phyloP scores from a whole-genome alignment of 2,329 filamentous ascomycete species.

The Beauveria rudraprayagi region DNA sequence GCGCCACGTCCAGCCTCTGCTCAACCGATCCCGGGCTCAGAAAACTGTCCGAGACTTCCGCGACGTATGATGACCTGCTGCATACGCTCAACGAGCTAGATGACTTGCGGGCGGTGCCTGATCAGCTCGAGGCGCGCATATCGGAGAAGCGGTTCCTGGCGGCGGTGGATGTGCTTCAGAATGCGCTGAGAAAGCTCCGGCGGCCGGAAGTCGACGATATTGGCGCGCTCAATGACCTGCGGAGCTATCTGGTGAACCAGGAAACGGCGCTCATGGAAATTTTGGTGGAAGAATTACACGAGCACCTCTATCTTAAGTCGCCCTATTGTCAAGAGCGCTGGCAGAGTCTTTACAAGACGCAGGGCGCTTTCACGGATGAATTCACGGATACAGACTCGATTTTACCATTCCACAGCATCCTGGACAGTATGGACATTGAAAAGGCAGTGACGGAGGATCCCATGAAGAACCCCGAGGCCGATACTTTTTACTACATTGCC shows the following conservation, averaged over 20 bases:
- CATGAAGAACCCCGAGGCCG: slow-evolving; percentile 85
- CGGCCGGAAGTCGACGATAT: slow-evolving; percentile 88
- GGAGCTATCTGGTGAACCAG: slow-evolving; percentile 85
- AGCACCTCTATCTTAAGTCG: slow-evolving; percentile 94
- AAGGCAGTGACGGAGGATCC: slow-evolving; percentile 71
- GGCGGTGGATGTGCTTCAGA: slow-evolving; percentile 86
- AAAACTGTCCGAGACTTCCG: slow-evolving; percentile 77
- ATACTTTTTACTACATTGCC: slow-evolving; percentile 89
- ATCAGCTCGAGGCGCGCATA: slow-evolving; percentile 87
- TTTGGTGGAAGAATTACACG: slow-evolving; percentile 91
- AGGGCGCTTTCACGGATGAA: slow-evolving; percentile 44
- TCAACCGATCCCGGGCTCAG: slow-evolving; percentile 85
- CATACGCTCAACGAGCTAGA: slow-evolving; percentile 78
- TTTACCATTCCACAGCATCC: slow-evolving; percentile 48
- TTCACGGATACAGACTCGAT: slow-evolving; percentile 38
- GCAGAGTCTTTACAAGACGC: slow-evolving; percentile 70
- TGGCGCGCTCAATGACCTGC: slow-evolving; percentile 76
- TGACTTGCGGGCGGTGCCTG: slow-evolving; percentile 79
- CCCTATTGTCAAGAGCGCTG: slow-evolving; percentile 95
- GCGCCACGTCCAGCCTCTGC: slow-evolving; percentile 73
- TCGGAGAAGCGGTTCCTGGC: slow-evolving; percentile 93
- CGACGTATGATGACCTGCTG: slow-evolving; percentile 83
- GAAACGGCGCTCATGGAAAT: slow-evolving; percentile 90
- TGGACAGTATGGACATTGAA: slow-evolving; percentile 55
- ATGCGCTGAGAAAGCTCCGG: slow-evolving; percentile 72